Evolutionary conservation across 2,329 filamentous ascomycete genomes (phyloP), one percentile per base, ranked within the genome.

Genomic region (Xylariaceae sp.): DNA sequence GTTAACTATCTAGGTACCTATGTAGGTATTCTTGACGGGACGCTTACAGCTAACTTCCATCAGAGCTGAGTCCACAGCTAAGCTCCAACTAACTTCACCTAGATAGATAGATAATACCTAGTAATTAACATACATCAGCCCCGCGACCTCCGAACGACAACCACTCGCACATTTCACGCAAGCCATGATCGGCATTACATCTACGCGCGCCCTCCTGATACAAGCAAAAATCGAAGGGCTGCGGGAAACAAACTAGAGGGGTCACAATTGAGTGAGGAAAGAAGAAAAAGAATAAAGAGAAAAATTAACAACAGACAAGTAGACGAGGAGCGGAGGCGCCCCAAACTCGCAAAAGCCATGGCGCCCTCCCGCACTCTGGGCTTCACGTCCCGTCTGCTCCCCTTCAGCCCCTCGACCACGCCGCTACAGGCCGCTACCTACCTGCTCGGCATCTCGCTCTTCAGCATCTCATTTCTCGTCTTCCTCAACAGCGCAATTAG

Each of bases 391-490:
- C 77, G 75, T 54, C 70, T 75, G 58, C 72, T 83, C 51, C 83
- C 83, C 31, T 86, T 86, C 71, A 76, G 81, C 58, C 70, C 76
- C 27, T 76, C 79, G 44, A 83, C 81, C n/a, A 85, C 83, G 9
- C 72, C 77, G 3, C 68, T 80, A 26, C 83, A 87, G 66, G 84
- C 81, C n/a, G 70, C 80, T 54, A 87, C 88, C 32, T 95, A 95
- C 70, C 83, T 95, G 37, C 79, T 91, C 60, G 86, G 86, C 68
- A 87, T 94, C 66, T 88, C 87, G 57, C 83, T 95, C 64, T 92
- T 92, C 76, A 89, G 85, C 71, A 94, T 95, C 67, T 87, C 87
- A 52, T 94, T 94, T 74, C 86, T 95, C 61, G 89, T 95, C 65
- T 95, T 95, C 73, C 81, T 95, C 59, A 94, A 94, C 76, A 88